phyloP scores from a whole-genome alignment of 1,284 basidiomycete genomes.

The Cutaneotrichosporon mucoides region DNA sequence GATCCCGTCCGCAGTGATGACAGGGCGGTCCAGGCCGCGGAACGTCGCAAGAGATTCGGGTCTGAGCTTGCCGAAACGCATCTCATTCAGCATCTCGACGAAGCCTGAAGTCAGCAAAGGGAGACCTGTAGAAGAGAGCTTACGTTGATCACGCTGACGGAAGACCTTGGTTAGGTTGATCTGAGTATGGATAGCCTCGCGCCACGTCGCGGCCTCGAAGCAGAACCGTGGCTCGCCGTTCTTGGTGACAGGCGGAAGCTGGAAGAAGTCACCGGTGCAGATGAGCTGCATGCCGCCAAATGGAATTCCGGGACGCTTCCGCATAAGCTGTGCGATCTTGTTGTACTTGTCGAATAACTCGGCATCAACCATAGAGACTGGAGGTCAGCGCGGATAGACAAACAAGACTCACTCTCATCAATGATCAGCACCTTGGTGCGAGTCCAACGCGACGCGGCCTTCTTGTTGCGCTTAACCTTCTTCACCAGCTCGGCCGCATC shows the following conservation, averaged over 20 bases:
- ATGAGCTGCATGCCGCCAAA: conserved; percentile 95
- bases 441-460: conserved; percentile 65
- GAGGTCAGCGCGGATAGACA: background rate
- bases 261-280: conserved; percentile 93
- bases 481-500: conserved; percentile 59
- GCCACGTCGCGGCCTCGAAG: conserved; percentile 86
- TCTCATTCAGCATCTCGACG: conserved; percentile 83
- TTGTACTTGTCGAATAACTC: conserved; percentile 57
- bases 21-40: conserved; percentile 57
- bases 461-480: conserved; percentile 69
- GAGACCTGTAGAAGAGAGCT: conserved; percentile 13
- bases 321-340: conserved; percentile 48
- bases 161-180: conserved; percentile 90
- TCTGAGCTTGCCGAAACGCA: conserved; percentile 73
- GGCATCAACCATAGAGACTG: conserved; percentile 97
- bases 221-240: conserved; percentile 60
- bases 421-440: conserved; percentile 79
- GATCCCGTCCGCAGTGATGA: conserved; percentile 63
- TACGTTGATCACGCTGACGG: conserved; percentile 57
- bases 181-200: conserved; percentile 65
- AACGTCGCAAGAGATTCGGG: conserved; percentile 60
- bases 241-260: conserved; percentile 85
- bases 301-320: conserved; percentile 60
- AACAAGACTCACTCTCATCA: conserved; percentile 69
- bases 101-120: conserved; percentile 57